Conservation (phyloP, 495 filamentous ascomycete species). For the Neurospora tetrasperma region DNA sequence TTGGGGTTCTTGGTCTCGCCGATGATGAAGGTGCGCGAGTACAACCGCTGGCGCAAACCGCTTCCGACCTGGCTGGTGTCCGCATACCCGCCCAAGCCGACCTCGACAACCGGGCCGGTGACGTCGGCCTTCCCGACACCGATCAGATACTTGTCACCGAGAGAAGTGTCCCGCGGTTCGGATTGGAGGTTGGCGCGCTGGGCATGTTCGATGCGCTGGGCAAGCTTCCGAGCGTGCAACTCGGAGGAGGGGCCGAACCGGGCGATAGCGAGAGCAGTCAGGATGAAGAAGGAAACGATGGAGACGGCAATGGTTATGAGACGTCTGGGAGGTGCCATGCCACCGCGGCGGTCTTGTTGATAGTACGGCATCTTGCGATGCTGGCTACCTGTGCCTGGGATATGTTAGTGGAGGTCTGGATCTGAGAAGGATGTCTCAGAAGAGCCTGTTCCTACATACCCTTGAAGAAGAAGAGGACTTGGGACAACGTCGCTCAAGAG, state of each 20-base stretch:
- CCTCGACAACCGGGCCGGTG: conserved; percentile 60
- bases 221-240: background rate
- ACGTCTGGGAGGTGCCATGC: background rate
- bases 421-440: background rate
- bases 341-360: background rate
- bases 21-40: conserved; percentile 84
- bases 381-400: background rate
- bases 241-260: conserved; percentile 2
- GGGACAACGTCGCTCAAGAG: background rate
- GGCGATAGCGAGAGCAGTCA: conserved; percentile 11
- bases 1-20: conserved; percentile 55
- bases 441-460: background rate
- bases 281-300: conserved; percentile 14
- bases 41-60: conserved; percentile 75
- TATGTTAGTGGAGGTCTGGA: background rate
- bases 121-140: conserved; percentile 93
- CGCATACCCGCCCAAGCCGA: conserved; percentile 62
- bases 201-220: background rate
- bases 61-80: conserved; percentile 65
- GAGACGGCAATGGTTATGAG: conserved; percentile 8
- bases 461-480: background rate
- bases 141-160: conserved; percentile 55
- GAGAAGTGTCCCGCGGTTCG: conserved; percentile 4
- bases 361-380: background rate
- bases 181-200: background rate